Conservation (phyloP, 1,284 basidiomycete genomes). For the Fomes fomentarius region DNA sequence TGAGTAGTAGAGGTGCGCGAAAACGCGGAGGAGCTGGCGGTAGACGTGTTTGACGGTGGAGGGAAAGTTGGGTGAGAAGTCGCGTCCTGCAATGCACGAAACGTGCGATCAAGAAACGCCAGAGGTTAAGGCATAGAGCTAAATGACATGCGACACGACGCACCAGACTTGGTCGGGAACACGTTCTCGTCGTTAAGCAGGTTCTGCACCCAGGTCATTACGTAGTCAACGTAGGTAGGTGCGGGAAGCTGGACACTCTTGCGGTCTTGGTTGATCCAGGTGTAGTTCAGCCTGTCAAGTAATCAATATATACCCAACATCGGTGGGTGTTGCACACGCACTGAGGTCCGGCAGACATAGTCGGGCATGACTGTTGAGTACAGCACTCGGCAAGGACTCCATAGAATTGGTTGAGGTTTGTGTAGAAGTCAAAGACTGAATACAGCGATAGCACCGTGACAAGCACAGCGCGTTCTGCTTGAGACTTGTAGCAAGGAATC, state of each 20-base stretch:
- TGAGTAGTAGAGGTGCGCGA: conserved; percentile 97
- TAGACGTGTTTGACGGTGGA: conserved; percentile 96
- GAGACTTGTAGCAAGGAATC: too few species aligned
- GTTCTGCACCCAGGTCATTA: conserved; percentile 98
- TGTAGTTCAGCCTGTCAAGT: conserved; percentile 83
- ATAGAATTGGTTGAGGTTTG: conserved; percentile 97
- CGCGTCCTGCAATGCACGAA: conserved; percentile 64
- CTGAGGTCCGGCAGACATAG: conserved; percentile 92
- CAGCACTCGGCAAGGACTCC: conserved; percentile 95
- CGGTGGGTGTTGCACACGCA: conserved; percentile 43
- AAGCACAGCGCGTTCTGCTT: too few species aligned
- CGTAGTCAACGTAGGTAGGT: conserved; percentile 98
- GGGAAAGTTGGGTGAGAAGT: conserved; percentile 90
- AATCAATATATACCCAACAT: conserved; percentile 3
- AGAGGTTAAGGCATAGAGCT: background rate
- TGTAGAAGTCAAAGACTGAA: conserved; percentile 96
- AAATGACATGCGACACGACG: conserved; percentile 28
- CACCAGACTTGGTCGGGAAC: conserved; percentile 95
- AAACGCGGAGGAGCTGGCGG: conserved; percentile 94
- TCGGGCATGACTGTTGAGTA: conserved; percentile 86
- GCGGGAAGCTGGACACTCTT: conserved; percentile 94
- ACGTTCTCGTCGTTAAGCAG: conserved; percentile 90
- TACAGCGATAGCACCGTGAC: background rate
- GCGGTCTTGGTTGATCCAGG: conserved; percentile 96
- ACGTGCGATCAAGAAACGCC: background rate